Conservation (phyloP, 805 yeast genomes). For the Candida nitratophila region DNA sequence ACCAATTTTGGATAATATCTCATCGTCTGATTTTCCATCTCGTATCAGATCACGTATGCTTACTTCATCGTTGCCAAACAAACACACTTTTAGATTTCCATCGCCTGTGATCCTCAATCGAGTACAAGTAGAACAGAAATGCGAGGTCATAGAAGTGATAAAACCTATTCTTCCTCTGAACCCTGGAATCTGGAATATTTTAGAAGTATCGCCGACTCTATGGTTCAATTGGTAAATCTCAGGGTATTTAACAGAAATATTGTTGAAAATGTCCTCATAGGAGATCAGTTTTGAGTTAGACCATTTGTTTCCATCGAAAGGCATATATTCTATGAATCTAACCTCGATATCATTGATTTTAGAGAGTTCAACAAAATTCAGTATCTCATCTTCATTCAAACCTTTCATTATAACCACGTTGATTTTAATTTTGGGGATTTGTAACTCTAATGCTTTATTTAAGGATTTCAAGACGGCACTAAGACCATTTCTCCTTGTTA, state of each 20-base stretch:
- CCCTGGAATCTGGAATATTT: constrained; percentile 34
- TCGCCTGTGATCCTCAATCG: constrained; percentile 44
- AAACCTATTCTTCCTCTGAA: constrained; percentile 42
- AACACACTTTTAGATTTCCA: constrained; percentile 48
- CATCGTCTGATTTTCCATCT: constrained; percentile 26
- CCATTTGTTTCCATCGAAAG: constrained; percentile 52
- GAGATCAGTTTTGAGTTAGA: constrained; percentile 35
- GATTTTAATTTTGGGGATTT: constrained; percentile 38
- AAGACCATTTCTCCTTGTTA: constrained; percentile 46
- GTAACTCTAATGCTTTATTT: constrained; percentile 35
- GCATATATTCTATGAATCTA: constrained; percentile 53
- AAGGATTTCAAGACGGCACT: constrained; percentile 36
- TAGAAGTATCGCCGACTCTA: constrained; percentile 43
- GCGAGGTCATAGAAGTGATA: constrained; percentile 49
- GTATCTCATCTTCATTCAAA: constrained; percentile 44
- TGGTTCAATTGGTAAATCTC: constrained; percentile 14
- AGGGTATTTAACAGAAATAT: constrained; percentile 26
- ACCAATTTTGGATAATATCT: constrained; percentile 33
- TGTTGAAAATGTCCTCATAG: constrained; percentile 34
- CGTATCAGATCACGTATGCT: constrained; percentile 39
- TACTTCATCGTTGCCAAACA: constrained; percentile 46
- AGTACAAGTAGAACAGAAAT: constrained; percentile 47
- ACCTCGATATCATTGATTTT: constrained; percentile 34
- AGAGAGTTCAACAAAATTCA: constrained; percentile 38
- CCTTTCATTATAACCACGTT: constrained; percentile 45